Base-by-base conservation (phyloP, 2,329 filamentous ascomycete species). In the Talaromyces atroroseus region DNA sequence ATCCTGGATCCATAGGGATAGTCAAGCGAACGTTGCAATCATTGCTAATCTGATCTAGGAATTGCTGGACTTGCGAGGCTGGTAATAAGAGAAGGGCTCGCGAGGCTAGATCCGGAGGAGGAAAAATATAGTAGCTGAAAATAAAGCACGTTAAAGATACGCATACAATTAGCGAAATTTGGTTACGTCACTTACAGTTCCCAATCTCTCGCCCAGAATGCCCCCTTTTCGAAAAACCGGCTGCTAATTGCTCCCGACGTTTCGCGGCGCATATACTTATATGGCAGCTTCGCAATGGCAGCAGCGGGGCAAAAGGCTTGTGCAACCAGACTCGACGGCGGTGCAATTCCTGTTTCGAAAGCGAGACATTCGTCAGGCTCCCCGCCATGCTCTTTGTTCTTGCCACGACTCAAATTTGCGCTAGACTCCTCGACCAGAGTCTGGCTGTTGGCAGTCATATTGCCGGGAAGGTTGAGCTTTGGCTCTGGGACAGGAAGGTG, bases 1-100 rank as follows among this genome's bases (percentile, higher is more conserved):
- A 73, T 4, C 78, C 72, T 12, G 77, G 75, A 5, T 73, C 69
- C 0, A 80, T 56, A 0, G 87, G 88, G 48, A 95, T 82, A 1
- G 68, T 70, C 14, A 92, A 75, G 0, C 70, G 64, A 5, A 78
- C 80, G 1, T 71, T 67, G 45, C 82, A 77, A 1, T 69, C 66
- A 1, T 65, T 45, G 65, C 90, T 91, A 68, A 92, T 82, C 4
- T 82, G 76, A 2, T 78, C 66, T 0, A 96, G 74, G 5, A 94
- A 81, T 10, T 75, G 66, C 57, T 84, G 73, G 36, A 92, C 81
- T 67, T 95, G 88, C 1, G 66, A 63, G 1, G 84, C 83, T 0
- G 85, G 82, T 1, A 95, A 81, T 36, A 96, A 78, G 23, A 92
- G 70, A 24, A 87, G 74, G 1, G 85, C 82, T 51, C 78, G 79